Evolutionary conservation across 352 stramenopile species (phyloP).

Genomic region (Phytophthora fragariaefolia): DNA sequence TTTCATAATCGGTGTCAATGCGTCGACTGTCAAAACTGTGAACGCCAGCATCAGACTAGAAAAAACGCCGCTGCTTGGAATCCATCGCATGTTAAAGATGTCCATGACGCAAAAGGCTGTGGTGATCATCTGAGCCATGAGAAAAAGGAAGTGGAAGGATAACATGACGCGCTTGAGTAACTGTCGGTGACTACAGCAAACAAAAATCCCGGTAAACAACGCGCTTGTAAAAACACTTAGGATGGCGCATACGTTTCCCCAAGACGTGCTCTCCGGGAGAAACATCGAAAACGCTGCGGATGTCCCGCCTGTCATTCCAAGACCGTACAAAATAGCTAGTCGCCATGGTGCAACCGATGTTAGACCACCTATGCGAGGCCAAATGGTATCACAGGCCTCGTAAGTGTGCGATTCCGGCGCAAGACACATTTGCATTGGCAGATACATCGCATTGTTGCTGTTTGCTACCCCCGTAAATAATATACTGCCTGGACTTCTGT

Average conservation of each 20-base stretch:
- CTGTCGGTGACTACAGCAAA: conserved; percentile 13
- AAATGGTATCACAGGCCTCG: conserved; percentile 6
- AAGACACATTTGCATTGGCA: conserved; percentile 7
- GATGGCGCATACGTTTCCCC: not conserved
- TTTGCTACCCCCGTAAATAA: not conserved
- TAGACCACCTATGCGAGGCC: conserved; percentile 6
- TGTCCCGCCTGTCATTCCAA: not conserved
- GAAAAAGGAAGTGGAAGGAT: conserved; percentile 16
- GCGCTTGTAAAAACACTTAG: not conserved
- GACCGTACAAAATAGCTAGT: not conserved
- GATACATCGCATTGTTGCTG: not conserved
- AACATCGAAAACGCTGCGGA: conserved; percentile 1
- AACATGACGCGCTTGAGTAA: conserved; percentile 11
- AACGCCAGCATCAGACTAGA: not conserved
- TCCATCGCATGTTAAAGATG: conserved; percentile 9
- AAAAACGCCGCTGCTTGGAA: conserved; percentile 2
- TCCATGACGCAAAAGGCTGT: conserved; percentile 1
- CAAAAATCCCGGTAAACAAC: not conserved
- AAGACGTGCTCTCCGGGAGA: not conserved
- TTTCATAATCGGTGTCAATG: conserved; percentile 15
- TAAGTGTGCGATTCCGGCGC: conserved; percentile 2
- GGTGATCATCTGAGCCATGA: conserved; percentile 3
- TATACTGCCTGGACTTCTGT: not conserved
- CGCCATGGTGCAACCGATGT: not conserved
- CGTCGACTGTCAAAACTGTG: conserved; percentile 5